Conservation (phyloP, 2,329 filamentous ascomycete species). For the Escovopsis sp. region DNA sequence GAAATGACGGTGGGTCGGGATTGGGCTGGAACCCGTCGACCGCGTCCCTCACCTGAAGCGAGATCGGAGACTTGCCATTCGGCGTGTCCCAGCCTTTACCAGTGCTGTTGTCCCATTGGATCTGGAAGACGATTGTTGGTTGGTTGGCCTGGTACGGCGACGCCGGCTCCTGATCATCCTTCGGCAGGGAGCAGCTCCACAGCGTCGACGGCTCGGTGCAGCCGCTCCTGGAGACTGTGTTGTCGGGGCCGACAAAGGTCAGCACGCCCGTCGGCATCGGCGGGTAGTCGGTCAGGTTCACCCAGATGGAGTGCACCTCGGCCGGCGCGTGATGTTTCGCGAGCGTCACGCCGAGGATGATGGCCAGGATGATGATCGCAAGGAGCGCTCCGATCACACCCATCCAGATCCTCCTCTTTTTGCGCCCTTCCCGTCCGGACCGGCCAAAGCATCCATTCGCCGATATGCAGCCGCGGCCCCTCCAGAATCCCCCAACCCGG, state of each 20-base stretch:
- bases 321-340: constrained; percentile 12
- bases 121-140: constrained; percentile 69
- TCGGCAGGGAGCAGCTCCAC: constrained; percentile 79
- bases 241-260: constrained; percentile 61
- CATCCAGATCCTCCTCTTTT: constrained; percentile 45
- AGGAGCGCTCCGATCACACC: constrained; percentile 36
- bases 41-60: neutral
- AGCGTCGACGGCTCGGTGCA: constrained; percentile 60
- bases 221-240: constrained; percentile 44
- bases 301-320: constrained; percentile 42
- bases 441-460: constrained; percentile 45
- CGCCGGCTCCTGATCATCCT: constrained; percentile 54
- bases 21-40: constrained; percentile 28
- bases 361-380: constrained; percentile 38
- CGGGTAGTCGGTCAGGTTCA: constrained; percentile 76
- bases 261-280: constrained; percentile 73
- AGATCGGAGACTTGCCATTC: constrained; percentile 20
- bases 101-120: constrained; percentile 53
- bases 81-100: constrained; percentile 33
- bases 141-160: constrained; percentile 49
- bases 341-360: constrained; percentile 45
- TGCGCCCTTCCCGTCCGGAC: constrained; percentile 46
- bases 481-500: constrained; percentile 47
- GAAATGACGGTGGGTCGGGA: constrained; percentile 42
- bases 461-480: constrained; percentile 48